These are phyloP conservation scores for Wickerhamiella alocasiicola DNA, from an alignment of 805 yeast genomes.

Conservation along the genomic window DNA sequence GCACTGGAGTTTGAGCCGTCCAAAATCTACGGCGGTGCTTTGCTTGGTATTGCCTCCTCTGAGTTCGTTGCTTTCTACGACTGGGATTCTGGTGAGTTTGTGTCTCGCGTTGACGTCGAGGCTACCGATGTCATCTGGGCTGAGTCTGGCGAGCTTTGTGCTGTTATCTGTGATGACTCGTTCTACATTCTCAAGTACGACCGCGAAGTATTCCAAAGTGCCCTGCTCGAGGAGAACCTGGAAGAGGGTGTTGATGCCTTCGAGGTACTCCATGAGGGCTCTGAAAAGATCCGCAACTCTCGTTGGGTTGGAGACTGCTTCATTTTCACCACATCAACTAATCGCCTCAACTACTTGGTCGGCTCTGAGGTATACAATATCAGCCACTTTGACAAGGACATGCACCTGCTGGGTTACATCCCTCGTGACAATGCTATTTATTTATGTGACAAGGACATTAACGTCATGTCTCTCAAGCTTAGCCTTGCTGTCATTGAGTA, in stretches of 20 bases:
- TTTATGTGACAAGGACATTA: slow-evolving; percentile 81
- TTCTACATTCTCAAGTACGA: slow-evolving; percentile 70
- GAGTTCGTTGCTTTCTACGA: slow-evolving; percentile 82
- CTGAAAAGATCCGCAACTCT: slow-evolving; percentile 75
- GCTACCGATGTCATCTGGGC: slow-evolving; percentile 78
- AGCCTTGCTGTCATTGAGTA: slow-evolving; percentile 83
- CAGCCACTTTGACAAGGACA: slow-evolving; percentile 81
- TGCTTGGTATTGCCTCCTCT: slow-evolving; percentile 63
- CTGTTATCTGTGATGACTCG: slow-evolving; percentile 56
- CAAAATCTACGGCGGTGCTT: slow-evolving; percentile 77
- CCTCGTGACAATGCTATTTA: slow-evolving; percentile 84
- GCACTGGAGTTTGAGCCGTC: slow-evolving; percentile 56
- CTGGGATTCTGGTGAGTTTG: slow-evolving; percentile 80
- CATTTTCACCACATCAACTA: slow-evolving; percentile 73
- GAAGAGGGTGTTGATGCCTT: slow-evolving; percentile 84
- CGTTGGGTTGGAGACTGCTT: slow-evolving; percentile 97
- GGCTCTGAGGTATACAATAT: slow-evolving; percentile 88
- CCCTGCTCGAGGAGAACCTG: slow-evolving; percentile 47
- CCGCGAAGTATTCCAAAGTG: slow-evolving; percentile 51
- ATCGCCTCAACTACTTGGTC: slow-evolving; percentile 84
- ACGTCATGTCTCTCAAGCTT: slow-evolving; percentile 66
- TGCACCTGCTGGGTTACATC: slow-evolving; percentile 78
- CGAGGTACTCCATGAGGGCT: slow-evolving; percentile 69
- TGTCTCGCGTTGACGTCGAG: slow-evolving; percentile 77
- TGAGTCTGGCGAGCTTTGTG: slow-evolving; percentile 79